Evolutionary conservation across 129 eudicot genomes (phyloP), one percentile per base, ranked within the genome.

Genomic region (Arctium minus): DNA sequence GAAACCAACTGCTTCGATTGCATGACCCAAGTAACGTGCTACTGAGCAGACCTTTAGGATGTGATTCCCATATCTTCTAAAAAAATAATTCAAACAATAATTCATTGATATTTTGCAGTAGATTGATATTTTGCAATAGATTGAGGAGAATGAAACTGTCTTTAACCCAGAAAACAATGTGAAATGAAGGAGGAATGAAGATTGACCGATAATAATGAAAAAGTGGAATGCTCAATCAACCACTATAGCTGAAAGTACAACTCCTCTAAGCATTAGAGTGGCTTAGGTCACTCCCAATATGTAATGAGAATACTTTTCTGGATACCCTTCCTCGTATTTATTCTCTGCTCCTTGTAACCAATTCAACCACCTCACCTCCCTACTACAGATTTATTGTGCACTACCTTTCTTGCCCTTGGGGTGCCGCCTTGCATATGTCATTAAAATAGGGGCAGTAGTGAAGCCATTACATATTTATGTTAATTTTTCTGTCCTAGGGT

Each of bases 1-100:
- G 37, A 80, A 80, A 33, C 72, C 78, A 50, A n/a, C 56, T 35
- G 70, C 78, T 80, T 80, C 71, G 27, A 53, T 15, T 53, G 65
- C 65, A 53, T 80, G 56, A 37, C 78, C 72, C 18, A 39, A 56
- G 64, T 81, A 2, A 77, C 64, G 38, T 81, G n/a, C 73, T 72
- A 73, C 33, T 29, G 35, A 3, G 74, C 32, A 73, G 37, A 81
- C 74, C 65, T 13, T 62, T 37, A 73, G 27, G n/a, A 30, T 72
- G 46, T 27, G 80, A 31, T 37, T 38, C 79, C 18, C 17, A 79
- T 15, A 60, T 62, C 79, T 62, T 39, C 32, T 74, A 22, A 60
- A 38, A 60, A 29, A 72, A 31, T 30, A 37, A 1, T n/a, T 73
- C 74, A 73, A 30, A 35, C 72, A 31, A 81, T 27, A 65, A 70